Evolutionary conservation across 345 rosid species (phyloP), one percentile per base, ranked within the genome.

Genomic region (Excoecaria agallocha): DNA sequence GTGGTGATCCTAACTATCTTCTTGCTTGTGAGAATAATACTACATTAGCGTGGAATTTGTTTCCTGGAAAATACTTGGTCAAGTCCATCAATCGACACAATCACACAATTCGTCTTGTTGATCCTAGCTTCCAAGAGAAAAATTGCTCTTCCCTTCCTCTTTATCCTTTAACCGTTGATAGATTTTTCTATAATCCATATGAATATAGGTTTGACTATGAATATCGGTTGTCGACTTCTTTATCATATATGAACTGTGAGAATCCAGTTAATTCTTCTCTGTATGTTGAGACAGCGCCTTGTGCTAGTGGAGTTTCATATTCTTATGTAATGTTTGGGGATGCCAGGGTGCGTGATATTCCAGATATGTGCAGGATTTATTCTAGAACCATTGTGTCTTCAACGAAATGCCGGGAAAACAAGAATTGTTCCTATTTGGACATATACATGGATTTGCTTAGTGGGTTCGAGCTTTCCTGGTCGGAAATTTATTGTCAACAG

Each of bases 381-480:
- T 63, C 8, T n/a, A 9, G 1, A 16, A 12, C 41, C 7, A 5
- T 19, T 11, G 24, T 38, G 45, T 63, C 43, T 5, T 38, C 49
- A 1, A 10, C 16, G 8, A 37, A 38, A 12, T 39, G 45, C 43
- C 24, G 24, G 60, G 7, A 2, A 24, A 56, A 20, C 67, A 39
- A 63, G 67, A 63, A 3, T 30, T 30, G 30, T 30, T 30, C 30
- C 30, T 30, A 30, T 30, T 30, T 30, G 30, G 30, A 30, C 30
- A 63, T 63, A 3, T 39, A 38, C 11, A 8, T 16, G 5, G 24
- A 7, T 6, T 2, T 63, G 24, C 20, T 39, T 15, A 15, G 17
- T 3, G 67, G 67, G 12, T 63, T 63, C 19, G 67, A 63, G 24
- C 49, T 63, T 39, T 37, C 67, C 4, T 63, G 67, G 67, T 9